Percentiles rank a stretch among this genome's conserved stretches.
phyloP scores from a whole-genome alignment of 805 yeast species.

The Barnettozyma populi region DNA sequence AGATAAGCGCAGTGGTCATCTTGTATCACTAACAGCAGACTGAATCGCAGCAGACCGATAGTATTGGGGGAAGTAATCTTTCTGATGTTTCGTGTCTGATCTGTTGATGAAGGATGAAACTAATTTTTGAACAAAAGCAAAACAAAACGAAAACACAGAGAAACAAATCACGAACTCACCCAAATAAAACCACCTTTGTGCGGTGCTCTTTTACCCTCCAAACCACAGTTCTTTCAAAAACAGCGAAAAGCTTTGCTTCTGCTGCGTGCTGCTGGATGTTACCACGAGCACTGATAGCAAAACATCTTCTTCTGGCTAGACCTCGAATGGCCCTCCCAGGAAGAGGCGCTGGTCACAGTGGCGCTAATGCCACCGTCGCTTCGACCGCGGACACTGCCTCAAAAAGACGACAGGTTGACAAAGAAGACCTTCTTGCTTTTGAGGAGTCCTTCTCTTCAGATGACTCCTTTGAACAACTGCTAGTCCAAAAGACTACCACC shows the following conservation, averaged over 20 bases:
- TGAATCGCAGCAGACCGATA: background rate
- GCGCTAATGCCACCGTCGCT: background rate
- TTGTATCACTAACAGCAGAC: too few relatives aligned
- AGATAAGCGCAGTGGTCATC: slow-evolving; percentile 8
- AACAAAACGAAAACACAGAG: background rate
- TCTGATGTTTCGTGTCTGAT: too few relatives aligned
- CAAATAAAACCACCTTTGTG: background rate
- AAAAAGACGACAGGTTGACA: slow-evolving; percentile 9
- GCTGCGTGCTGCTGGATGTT: background rate
- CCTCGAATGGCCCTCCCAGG: background rate
- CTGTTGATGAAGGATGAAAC: too few relatives aligned
- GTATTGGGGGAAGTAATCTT: too few relatives aligned
- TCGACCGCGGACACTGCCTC: background rate
- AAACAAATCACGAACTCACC: background rate
- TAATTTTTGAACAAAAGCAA: background rate
- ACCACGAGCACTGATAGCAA: background rate
- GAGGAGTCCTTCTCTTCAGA: slow-evolving; percentile 15
- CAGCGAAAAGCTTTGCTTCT: background rate
- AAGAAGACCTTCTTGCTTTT: slow-evolving; percentile 18
- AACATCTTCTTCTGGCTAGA: background rate
- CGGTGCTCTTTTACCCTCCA: background rate
- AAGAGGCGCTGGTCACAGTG: background rate
- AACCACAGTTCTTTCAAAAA: background rate
- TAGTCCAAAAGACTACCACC: background rate
- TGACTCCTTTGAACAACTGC: slow-evolving; percentile 1